Base-by-base conservation (phyloP, 352 stramenopile genomes). In the Globisporangium abappressorium region DNA sequence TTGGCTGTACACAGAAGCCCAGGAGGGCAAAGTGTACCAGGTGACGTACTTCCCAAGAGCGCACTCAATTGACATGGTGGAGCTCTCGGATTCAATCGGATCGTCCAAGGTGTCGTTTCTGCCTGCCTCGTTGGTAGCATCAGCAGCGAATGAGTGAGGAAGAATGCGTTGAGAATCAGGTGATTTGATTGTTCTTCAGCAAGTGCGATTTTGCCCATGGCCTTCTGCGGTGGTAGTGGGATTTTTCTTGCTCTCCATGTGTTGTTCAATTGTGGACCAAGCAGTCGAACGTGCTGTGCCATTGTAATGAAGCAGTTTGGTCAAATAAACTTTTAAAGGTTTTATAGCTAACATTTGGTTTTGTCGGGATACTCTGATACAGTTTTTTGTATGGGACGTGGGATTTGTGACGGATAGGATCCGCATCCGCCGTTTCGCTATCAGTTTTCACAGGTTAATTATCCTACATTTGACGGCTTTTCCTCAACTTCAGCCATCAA, bases 21-120 rank as follows among this genome's bases (percentile, higher is more conserved):
- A 78, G 11, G 75, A 91, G 43, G 73, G 75, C 7, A 61, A 56
- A 5, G 75, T 83, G 5, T 83, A 91, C 63, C 58, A 70, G 4
- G 70, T 89, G 20, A 75, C 77, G n/a, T 93, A 89, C 58, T 54
- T 65, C 18, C 85, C 84, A 4, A 72, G 78, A 15, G 69, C 75
- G 34, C 84, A 90, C 41, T 63, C 70, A 38, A 66, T 92, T 63
- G 73, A 85, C 57, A 81, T 92, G 75, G 49, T 61, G 6, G 30
- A 63, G 43, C 36, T 71, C 5, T 38, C n/a, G 1, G 20, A 38
- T 3, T 22, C 57, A 22, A 61, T 3, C 18, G 30, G 9, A n/a
- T 20, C 34, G 1, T 34, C 38, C 34, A 59, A 34, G 38, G 38
- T 34, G 43, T 82, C 76, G 22, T 87, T 89, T 59, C 71, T 89